Evolutionary conservation across 306 rosid genomes (phyloP).

Genomic region (Vachellia pachyceras): DNA sequence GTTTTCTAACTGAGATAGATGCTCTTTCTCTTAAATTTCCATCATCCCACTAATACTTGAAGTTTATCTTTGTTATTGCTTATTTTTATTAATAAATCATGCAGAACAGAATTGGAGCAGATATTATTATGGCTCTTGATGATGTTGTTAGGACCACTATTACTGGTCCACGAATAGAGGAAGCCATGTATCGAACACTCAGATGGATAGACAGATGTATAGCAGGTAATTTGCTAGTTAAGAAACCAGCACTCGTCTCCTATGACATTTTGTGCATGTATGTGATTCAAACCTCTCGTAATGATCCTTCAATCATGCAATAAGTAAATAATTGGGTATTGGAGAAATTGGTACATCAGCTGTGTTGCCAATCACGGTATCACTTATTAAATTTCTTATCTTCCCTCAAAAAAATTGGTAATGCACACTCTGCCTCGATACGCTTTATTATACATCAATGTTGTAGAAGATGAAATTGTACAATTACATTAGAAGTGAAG

Average conservation of each 20-base stretch:
- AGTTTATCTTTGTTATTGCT: slow-evolving; percentile 14
- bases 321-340: slow-evolving; percentile 13
- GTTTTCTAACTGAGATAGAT: slow-evolving; percentile 11
- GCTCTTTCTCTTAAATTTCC: slow-evolving; percentile 22
- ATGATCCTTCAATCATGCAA: slow-evolving; percentile 11
- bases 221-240: slow-evolving; percentile 56
- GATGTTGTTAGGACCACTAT: slow-evolving; percentile 96
- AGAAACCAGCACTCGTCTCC: slow-evolving; percentile 11
- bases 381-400: no score
- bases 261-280: neutral
- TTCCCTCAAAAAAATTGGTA: no score
- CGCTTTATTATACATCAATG: neutral
- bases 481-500: neutral
- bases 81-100: slow-evolving; percentile 33
- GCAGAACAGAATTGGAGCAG: slow-evolving; percentile 97
- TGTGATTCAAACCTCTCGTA: slow-evolving; percentile 6
- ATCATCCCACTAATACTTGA: slow-evolving; percentile 10
- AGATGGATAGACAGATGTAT: slow-evolving; percentile 98
- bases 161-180: slow-evolving; percentile 97
- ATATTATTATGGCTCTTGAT: slow-evolving; percentile 98
- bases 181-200: slow-evolving; percentile 92
- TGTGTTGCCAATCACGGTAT: neutral
- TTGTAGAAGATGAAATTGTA: neutral
- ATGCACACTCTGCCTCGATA: slow-evolving; percentile 1
- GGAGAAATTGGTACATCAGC: slow-evolving; percentile 10